Evolutionary conservation across 192 early-diverging fungal genomes (phyloP), one percentile per base, ranked within the genome.

Genomic region (Linnemannia zychae): DNA sequence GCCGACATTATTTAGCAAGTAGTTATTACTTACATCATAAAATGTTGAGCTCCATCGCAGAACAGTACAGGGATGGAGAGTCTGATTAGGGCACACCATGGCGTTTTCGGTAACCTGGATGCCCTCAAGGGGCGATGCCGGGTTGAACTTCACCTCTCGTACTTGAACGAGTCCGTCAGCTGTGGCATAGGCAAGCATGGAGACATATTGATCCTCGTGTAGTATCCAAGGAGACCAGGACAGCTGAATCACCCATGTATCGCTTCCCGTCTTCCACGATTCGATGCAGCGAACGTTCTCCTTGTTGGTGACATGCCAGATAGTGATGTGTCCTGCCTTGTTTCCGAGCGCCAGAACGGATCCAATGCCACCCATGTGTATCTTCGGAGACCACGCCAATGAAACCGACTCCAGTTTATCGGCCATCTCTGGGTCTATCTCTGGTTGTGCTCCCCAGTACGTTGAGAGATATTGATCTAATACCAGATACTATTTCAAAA

Each of bases 331-430:
- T 33, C 83, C 83, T 24, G 73, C 46, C 34, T 85, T 85, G 70
- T 76, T 85, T 13, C 83, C 83, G 9, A 85, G 69, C 5, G 77
- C 73, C 60, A 85, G 31, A 3, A 85, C 36, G 13, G 83, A 85
- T 36, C 83, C 83, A 46, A 79, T 79, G 9, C 57, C 46, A 31
- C 66, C 72, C 16, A 48, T 13, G 28, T 48, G 18, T 12, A 85
- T 85, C 31, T 85, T 85, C 52, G 83, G 83, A 53, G 83, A 79
- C 83, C 83, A 85, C 37, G 83, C 83, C 70, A 85, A 16, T 1
- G 83, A 79, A 11, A 57, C 74, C 18, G 68, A 65, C 50, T 85
- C 83, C 3, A 85, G 12, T 40, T 68, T 78, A 63, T 85, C 83
- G 1, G 65, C 60, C 68, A 76, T 79, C 4, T 71, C 49, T 28